These are phyloP conservation scores for Thalassiosira oceanica DNA, from an alignment of 352 stramenopile genomes.

Conservation along the genomic window DNA sequence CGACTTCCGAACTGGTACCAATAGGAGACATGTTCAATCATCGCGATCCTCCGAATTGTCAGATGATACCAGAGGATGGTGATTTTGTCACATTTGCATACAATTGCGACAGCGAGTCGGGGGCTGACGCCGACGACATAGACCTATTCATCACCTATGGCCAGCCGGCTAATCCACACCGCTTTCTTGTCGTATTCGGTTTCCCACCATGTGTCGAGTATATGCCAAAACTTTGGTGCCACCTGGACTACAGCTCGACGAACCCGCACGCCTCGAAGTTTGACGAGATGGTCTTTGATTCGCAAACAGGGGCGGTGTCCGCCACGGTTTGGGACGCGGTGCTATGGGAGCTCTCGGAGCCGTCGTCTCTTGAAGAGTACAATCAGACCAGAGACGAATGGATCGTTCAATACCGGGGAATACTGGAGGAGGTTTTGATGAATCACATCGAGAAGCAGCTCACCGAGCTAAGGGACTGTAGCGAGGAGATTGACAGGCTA, in stretches of 20 bases:
- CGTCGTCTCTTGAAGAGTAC: background rate
- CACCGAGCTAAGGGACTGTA: background rate
- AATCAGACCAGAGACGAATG: background rate
- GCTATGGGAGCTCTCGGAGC: slow-evolving; percentile 3
- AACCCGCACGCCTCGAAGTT: slow-evolving; percentile 1
- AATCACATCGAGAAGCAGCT: slow-evolving; percentile 2
- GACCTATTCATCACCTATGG: slow-evolving; percentile 45
- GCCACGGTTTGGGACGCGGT: slow-evolving; percentile 10
- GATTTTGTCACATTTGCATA: background rate
- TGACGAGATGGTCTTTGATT: slow-evolving; percentile 14
- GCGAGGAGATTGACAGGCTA: background rate
- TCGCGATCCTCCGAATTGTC: slow-evolving; percentile 15
- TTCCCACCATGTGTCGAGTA: slow-evolving; percentile 32
- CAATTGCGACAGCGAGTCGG: background rate
- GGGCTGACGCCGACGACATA: background rate
- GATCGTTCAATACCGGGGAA: background rate
- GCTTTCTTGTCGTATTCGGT: slow-evolving; percentile 43
- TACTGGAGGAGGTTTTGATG: background rate
- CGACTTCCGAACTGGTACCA: slow-evolving; percentile 24
- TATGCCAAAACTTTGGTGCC: slow-evolving; percentile 25
- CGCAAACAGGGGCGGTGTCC: background rate
- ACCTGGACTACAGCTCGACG: slow-evolving; percentile 6
- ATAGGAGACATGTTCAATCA: slow-evolving; percentile 61
- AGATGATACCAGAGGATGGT: slow-evolving; percentile 17
- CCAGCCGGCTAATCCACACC: slow-evolving; percentile 27